phyloP scores from a whole-genome alignment of 2,329 filamentous ascomycete species.

The Ophiobolus disseminans region DNA sequence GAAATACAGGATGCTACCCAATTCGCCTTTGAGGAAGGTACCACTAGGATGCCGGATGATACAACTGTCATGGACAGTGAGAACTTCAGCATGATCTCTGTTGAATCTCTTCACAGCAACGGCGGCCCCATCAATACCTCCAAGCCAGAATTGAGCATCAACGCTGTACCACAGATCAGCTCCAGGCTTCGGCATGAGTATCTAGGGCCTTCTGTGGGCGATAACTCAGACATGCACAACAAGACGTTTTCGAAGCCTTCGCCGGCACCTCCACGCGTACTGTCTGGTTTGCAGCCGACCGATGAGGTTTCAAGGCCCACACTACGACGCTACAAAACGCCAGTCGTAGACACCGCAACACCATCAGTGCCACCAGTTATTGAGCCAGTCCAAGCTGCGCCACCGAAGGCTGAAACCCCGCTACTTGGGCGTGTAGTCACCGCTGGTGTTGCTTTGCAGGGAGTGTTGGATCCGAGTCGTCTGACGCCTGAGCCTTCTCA shows the following conservation, averaged over 20 bases:
- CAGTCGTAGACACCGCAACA: constrained; percentile 31
- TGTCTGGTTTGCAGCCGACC: constrained; percentile 6
- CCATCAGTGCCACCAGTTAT: constrained; percentile 43
- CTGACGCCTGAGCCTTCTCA: constrained; percentile 37
- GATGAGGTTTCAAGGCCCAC: constrained; percentile 20
- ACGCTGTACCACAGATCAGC: constrained; percentile 8
- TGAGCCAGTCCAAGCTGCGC: constrained; percentile 20
- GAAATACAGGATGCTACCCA: constrained; percentile 28
- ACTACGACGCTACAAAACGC: constrained; percentile 35
- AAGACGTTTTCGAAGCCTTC: constrained; percentile 8
- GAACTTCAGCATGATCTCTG: constrained; percentile 60
- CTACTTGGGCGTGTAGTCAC: constrained; percentile 46
- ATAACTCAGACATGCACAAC: neutral
- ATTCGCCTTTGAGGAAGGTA: constrained; percentile 41
- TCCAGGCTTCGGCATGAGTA: constrained; percentile 22
- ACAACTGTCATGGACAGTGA: constrained; percentile 57
- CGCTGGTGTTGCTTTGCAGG: constrained; percentile 49
- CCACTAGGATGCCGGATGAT: constrained; percentile 50
- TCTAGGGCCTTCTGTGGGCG: constrained; percentile 11
- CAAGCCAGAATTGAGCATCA: constrained; percentile 14
- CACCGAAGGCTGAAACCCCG: constrained; percentile 37
- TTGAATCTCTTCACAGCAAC: constrained; percentile 53
- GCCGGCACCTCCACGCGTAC: constrained; percentile 9
- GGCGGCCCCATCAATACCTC: constrained; percentile 37
- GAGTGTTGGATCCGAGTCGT: constrained; percentile 40